Conservation (phyloP, 148 eudicot species). For the Amaranthus palmeri region DNA sequence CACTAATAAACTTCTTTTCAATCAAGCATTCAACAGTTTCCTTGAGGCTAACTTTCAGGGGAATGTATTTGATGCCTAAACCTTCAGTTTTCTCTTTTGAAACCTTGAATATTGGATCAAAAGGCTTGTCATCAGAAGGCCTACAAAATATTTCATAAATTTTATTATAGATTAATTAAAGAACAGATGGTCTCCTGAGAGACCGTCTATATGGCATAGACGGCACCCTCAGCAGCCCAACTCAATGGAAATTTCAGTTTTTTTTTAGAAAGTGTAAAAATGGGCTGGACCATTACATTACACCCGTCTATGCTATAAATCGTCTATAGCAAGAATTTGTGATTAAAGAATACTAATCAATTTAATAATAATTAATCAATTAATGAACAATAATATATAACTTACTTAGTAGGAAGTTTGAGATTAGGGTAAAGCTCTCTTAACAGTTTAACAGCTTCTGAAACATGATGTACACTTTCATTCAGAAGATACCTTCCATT, state of each 20-base stretch:
- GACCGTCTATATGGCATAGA: no score
- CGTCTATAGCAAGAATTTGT: no score
- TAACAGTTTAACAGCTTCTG: slow-evolving; percentile 44
- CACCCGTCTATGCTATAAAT: no score
- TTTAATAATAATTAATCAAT: no score
- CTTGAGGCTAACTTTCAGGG: slow-evolving; percentile 43
- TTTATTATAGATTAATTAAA: neutral
- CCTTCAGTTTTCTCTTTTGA: slow-evolving; percentile 44
- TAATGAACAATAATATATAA: neutral
- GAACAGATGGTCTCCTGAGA: no score
- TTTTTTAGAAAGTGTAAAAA: no score
- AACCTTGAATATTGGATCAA: slow-evolving; percentile 33
- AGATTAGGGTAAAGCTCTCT: slow-evolving; percentile 52
- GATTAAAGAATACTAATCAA: no score
- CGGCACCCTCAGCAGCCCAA: no score
- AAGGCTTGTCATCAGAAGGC: slow-evolving; percentile 52
- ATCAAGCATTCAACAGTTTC: slow-evolving; percentile 64
- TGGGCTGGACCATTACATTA: no score
- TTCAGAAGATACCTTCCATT: slow-evolving; percentile 46
- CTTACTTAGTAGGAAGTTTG: slow-evolving; percentile 64
- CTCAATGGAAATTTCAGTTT: no score
- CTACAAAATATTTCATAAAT: slow-evolving; percentile 25
- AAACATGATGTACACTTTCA: slow-evolving; percentile 45
- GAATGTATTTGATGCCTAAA: slow-evolving; percentile 53
- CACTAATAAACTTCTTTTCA: slow-evolving; percentile 43